phyloP scores from a whole-genome alignment of 2,329 filamentous ascomycete genomes.

The Xylariaceae sp. region DNA sequence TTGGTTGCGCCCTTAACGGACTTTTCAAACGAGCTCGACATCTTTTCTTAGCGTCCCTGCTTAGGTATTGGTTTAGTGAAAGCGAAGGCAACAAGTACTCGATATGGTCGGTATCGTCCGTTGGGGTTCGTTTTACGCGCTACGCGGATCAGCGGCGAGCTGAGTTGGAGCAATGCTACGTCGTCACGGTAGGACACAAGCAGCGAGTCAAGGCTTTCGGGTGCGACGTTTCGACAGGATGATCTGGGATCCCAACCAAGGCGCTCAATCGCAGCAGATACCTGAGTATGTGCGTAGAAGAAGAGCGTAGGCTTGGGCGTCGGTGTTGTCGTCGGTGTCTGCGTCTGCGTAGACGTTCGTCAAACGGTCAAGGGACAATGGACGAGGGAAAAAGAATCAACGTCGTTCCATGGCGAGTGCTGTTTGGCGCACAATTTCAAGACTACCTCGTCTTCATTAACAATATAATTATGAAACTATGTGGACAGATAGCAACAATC shows the following conservation, averaged over 20 bases:
- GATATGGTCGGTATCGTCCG: constrained; percentile 20
- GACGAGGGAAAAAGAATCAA: constrained; percentile 14
- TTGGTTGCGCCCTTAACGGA: constrained; percentile 98
- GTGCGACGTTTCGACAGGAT: constrained; percentile 12
- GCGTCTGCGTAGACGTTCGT: background rate
- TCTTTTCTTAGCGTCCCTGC: constrained; percentile 43
- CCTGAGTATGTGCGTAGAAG: background rate
- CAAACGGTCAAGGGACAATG: constrained; percentile 1
- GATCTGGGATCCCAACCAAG: background rate
- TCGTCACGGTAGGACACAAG: constrained; percentile 22
- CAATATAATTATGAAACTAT: constrained; percentile 28
- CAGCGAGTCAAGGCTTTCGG: constrained; percentile 6
- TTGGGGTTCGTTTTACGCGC: constrained; percentile 1
- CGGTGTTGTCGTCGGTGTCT: background rate
- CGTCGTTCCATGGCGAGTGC: constrained; percentile 27
- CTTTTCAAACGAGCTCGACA: constrained; percentile 95
- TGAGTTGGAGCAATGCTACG: constrained; percentile 16
- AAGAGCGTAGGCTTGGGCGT: background rate
- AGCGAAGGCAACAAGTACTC: constrained; percentile 2
- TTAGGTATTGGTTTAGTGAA: background rate
- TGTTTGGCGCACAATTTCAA: constrained; percentile 17
- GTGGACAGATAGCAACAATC: constrained; percentile 1
- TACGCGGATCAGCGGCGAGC: constrained; percentile 7
- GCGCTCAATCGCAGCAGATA: constrained; percentile 9
- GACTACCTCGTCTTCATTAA: constrained; percentile 24